These are phyloP conservation scores for Echeveria elegans DNA, from an alignment of 164 flowering plant genomes.

Conservation along the genomic window DNA sequence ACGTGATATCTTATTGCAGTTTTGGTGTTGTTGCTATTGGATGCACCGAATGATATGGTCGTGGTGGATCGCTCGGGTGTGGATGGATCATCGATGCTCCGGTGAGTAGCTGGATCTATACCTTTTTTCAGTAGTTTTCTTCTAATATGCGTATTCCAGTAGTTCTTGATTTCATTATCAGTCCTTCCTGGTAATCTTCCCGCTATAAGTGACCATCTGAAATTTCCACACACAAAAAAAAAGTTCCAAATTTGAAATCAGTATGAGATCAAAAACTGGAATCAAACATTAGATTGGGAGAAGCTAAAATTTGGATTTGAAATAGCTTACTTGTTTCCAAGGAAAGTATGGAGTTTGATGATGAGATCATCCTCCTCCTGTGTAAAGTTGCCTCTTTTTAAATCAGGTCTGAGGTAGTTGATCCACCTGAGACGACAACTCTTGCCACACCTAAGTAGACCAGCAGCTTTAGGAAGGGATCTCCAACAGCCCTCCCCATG, in stretches of 20 bases:
- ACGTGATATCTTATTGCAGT: slow-evolving; percentile 5
- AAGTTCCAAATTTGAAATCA: not conserved
- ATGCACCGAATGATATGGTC: not conserved
- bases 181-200: not conserved
- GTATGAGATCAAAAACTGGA: not conserved
- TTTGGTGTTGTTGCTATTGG: not conserved
- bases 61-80: not conserved
- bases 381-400: not conserved
- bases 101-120: not conserved
- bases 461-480: not conserved
- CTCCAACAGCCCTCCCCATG: not conserved
- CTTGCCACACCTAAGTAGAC: not conserved
- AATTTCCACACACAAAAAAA: too few species aligned
- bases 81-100: not conserved
- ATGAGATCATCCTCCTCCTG: not conserved
- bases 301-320: not conserved
- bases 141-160: not conserved
- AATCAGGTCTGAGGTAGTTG: not conserved
- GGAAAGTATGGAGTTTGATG: not conserved
- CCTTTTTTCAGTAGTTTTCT: not conserved
- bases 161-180: not conserved
- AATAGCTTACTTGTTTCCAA: not conserved
- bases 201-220: not conserved
- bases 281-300: not conserved
- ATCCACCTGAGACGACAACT: not conserved